Percentiles rank a stretch among this genome's conserved stretches.
Conservation (phyloP, 495 filamentous ascomycete species). For the Hypomontagnella submonticulosa region DNA sequence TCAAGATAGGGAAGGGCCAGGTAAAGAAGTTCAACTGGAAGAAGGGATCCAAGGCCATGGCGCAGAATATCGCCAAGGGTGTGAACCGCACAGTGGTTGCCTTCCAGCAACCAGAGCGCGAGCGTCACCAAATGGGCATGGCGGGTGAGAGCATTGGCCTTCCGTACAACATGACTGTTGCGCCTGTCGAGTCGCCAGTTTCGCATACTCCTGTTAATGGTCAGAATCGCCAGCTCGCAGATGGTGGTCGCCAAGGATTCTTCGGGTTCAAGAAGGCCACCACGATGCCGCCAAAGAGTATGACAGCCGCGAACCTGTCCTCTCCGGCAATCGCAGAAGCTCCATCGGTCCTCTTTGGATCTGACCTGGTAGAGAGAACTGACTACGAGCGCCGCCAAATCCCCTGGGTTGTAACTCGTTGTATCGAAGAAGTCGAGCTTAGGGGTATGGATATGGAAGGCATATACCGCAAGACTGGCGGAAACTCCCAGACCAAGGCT, state of each 20-base stretch:
- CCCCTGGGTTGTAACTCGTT: slow-evolving; percentile 88
- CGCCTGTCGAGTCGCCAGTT: slow-evolving; percentile 59
- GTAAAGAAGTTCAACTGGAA: slow-evolving; percentile 99
- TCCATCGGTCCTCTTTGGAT: slow-evolving; percentile 81
- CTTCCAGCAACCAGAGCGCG: slow-evolving; percentile 58
- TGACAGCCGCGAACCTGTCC: slow-evolving; percentile 64
- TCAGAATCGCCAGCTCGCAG: slow-evolving; percentile 55
- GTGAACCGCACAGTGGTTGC: slow-evolving; percentile 81
- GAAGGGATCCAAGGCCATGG: slow-evolving; percentile 90
- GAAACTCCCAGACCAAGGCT: slow-evolving; percentile 82
- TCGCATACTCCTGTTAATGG: slow-evolving; percentile 40
- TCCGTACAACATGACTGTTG: slow-evolving; percentile 69
- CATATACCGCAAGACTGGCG: slow-evolving; percentile 97
- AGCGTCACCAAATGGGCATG: slow-evolving; percentile 62
- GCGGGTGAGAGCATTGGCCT: slow-evolving; percentile 67
- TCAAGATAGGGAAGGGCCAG: slow-evolving; percentile 91
- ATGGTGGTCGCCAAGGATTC: slow-evolving; percentile 74
- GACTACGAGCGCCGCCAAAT: slow-evolving; percentile 92
- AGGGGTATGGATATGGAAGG: slow-evolving; percentile 98
- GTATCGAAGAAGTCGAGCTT: slow-evolving; percentile 96
- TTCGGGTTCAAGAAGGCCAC: slow-evolving; percentile 74
- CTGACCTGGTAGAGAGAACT: slow-evolving; percentile 84
- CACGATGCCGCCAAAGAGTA: slow-evolving; percentile 58
- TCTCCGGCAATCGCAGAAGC: slow-evolving; percentile 64
- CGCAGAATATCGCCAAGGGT: slow-evolving; percentile 93